phyloP scores from a whole-genome alignment of 1,284 basidiomycete species.

The Trichosporon sp. region DNA sequence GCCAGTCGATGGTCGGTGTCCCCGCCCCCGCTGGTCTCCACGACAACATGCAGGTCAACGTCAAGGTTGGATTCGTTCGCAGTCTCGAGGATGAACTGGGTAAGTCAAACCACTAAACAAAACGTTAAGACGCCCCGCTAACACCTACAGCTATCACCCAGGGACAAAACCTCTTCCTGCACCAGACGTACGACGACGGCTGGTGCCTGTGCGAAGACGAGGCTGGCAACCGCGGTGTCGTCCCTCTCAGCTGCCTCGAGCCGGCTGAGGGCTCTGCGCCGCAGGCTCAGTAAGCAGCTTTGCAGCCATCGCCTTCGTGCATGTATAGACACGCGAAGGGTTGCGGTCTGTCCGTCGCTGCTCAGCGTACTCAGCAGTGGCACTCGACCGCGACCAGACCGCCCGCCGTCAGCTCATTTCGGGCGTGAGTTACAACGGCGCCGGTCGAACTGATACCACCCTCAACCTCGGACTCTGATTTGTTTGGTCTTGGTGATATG shows the following conservation, averaged over 20 bases:
- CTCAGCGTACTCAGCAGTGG: neutral
- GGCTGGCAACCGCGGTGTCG: constrained; percentile 50
- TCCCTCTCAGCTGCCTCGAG: constrained; percentile 54
- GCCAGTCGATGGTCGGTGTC: constrained; percentile 17
- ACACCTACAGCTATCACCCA: constrained; percentile 48
- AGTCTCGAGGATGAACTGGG: constrained; percentile 56
- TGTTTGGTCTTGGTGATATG: constrained; percentile 19
- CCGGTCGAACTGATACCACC: neutral
- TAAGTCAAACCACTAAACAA: constrained; percentile 29
- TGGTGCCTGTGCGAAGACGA: constrained; percentile 56
- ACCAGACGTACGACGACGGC: constrained; percentile 56
- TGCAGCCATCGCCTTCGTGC: neutral
- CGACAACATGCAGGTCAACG: constrained; percentile 50
- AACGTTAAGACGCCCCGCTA: constrained; percentile 18
- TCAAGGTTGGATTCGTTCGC: constrained; percentile 54
- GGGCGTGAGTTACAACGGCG: neutral
- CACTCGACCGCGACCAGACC: neutral
- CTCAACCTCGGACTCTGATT: neutral
- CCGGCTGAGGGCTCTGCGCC: constrained; percentile 33
- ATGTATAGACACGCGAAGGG: neutral
- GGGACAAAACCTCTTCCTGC: constrained; percentile 55
- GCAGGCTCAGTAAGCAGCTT: constrained; percentile 6
- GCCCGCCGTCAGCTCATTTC: neutral
- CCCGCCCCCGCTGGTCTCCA: constrained; percentile 35
- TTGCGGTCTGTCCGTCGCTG: neutral